Evolutionary conservation across 2,329 filamentous ascomycete species (phyloP), one percentile per base, ranked within the genome.

Genomic region (Cercospora janseana): DNA sequence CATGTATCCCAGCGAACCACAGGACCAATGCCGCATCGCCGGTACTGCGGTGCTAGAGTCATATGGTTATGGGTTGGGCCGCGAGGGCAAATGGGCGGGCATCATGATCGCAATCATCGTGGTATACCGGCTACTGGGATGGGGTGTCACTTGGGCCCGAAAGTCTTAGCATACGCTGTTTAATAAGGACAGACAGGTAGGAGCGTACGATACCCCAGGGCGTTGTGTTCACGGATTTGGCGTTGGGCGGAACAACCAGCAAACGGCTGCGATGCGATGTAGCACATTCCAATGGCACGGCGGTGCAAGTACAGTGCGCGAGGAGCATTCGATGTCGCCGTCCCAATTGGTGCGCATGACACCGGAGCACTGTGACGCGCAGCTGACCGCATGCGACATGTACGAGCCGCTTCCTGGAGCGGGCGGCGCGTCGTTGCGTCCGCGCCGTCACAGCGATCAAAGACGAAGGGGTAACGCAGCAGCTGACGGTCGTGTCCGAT

Each of bases 81-180:
- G 76, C 45, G 76, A 77, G 23, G 83, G 80, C 1, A 75, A 79
- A 63, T 86, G 87, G 75, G 79, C 86, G 6, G 87, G 87, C 0
- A 89, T 90, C 54, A 75, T 90, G 72, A 63, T 92, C 41, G 80
- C 73, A 1, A 92, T 93, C 53, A 83, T 88, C 60, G 72, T 79
- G 6, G 87, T 80, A 0, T 89, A 89, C 68, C 72, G 86, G 27
- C 40, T 88, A 4, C 72, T 87, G 4, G 83, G 80, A 0, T 87
- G 80, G 80, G 58, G 77, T 37, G 81, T 80, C 27, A 60, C 52
- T 23, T 62, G 53, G 52, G 38, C 46, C 8, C 49, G 54, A 18
- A 60, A 56, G 54, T 54, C 48, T 4, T 60, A 40, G 28, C 23
- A n/a, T 9, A n/a, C 6, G 26, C 20, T 16, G 18, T 15, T 20